phyloP scores from a whole-genome alignment of 2,329 filamentous ascomycete genomes.

The Thelonectria olida region DNA sequence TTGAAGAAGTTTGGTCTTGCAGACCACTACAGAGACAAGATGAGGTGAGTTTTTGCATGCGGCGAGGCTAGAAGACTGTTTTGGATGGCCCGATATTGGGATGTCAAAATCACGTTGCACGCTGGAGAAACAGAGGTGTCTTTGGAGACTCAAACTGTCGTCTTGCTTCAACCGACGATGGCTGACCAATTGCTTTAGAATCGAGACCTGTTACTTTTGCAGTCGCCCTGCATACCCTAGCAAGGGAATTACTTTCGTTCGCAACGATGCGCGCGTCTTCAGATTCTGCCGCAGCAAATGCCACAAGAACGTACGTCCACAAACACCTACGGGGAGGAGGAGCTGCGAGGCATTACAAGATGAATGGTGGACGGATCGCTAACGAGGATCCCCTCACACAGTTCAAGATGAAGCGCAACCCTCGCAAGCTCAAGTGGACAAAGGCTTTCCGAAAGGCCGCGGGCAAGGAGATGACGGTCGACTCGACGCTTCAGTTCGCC shows the following conservation, averaged over 20 bases:
- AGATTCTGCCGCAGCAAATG: slow-evolving; percentile 70
- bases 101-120: not conserved
- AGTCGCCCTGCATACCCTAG: slow-evolving; percentile 61
- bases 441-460: slow-evolving; percentile 86
- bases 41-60: slow-evolving; percentile 34
- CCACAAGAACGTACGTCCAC: slow-evolving; percentile 62
- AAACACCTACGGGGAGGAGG: not conserved
- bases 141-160: slow-evolving; percentile 1
- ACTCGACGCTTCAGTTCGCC: slow-evolving; percentile 91
- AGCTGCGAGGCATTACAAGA: not conserved
- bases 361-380: slow-evolving; percentile 3
- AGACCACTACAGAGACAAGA: slow-evolving; percentile 38
- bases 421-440: slow-evolving; percentile 96
- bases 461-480: slow-evolving; percentile 90
- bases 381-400: slow-evolving; percentile 38
- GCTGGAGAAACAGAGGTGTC: not conserved
- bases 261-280: slow-evolving; percentile 63
- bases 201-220: slow-evolving; percentile 58
- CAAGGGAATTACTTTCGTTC: slow-evolving; percentile 64
- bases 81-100: not conserved
- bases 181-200: slow-evolving; percentile 43
- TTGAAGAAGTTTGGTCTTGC: slow-evolving; percentile 37
- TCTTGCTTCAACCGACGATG: slow-evolving; percentile 5
- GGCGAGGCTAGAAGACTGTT: not conserved
- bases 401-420: slow-evolving; percentile 99